Base-by-base conservation (phyloP, 2,329 filamentous ascomycete species). In the Ophiostoma perfectum region DNA sequence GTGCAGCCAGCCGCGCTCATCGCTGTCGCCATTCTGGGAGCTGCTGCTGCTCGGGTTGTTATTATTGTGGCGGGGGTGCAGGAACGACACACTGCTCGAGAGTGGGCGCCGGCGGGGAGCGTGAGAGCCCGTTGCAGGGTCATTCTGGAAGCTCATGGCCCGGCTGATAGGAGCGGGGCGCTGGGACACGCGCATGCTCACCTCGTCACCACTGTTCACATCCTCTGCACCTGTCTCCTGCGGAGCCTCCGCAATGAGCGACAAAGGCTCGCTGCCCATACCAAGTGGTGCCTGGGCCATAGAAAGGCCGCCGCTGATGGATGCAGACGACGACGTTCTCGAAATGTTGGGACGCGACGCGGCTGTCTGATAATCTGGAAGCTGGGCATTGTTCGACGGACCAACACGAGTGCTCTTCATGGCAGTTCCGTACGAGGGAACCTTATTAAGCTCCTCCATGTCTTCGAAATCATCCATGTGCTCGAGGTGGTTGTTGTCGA, bases 351-450 rank as follows among this genome's bases (percentile, higher is more conserved):
- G 38, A 27, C 64, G 47, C 12, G 67, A 67, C 60, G 84, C 78
- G 0, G 86, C 88, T 2, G 88, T 84, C 68, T 83, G 79, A 74
- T 93, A 93, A 74, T 90, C 87, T 0, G 90, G 90, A 5, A 91
- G 81, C 12, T 77, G 77, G 5, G 80, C 76, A 4, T 66, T 42
- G 44, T 81, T 82, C 81, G 6, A 81, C 77, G 60, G 81, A 45
- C 84, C 82, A 16, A 86, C 84, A 9, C 71, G 68, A 5, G 87
- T 86, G 0, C 88, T 86, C 71, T 85, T 86, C 39, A 92, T 86
- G 0, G 90, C 90, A 0, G 90, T 93, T 16, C 85, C 84, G 76
- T 93, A 93, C 68, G 90, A 93, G 0, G 90, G 90, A 2, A 93
- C 90, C 72, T 90, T 90, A 75, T 83, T 90, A 58, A 93, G 79